Conservation (phyloP, 163 green algal species). For the Picocystis sp. region DNA sequence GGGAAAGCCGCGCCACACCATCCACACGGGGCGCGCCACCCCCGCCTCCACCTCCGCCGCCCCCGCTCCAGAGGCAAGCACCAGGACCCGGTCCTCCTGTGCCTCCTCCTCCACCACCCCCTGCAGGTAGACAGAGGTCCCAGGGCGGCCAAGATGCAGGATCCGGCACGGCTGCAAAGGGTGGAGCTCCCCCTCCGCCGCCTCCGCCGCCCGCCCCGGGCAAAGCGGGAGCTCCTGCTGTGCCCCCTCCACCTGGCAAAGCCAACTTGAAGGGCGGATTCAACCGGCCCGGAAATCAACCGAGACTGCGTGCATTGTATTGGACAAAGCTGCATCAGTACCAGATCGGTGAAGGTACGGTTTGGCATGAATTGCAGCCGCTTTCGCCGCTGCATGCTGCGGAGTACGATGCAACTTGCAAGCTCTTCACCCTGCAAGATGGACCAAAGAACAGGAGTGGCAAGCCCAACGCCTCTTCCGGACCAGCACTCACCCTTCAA, state of each 20-base stretch:
- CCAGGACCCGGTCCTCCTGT: no score
- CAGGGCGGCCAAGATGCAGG: no score
- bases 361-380: neutral
- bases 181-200: neutral
- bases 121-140: neutral
- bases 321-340: conserved; percentile 2
- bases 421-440: neutral
- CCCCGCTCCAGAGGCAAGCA: no score
- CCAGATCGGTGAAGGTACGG: neutral
- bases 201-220: neutral
- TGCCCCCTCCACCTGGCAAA: conserved; percentile 1
- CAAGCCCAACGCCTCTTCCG: neutral
- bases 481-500: conserved; percentile 1
- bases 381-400: neutral
- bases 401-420: neutral
- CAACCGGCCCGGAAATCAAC: neutral
- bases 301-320: conserved; percentile 5
- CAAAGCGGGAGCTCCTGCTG: neutral
- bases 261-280: neutral
- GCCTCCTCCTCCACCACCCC: neutral
- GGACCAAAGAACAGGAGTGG: neutral
- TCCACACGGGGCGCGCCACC: no score
- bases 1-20: no score
- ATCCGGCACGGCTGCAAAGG: no score
- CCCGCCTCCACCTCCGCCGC: no score